Evolutionary conservation across 306 rosid species (phyloP), one percentile per base, ranked within the genome.

Genomic region (Prunus padus): DNA sequence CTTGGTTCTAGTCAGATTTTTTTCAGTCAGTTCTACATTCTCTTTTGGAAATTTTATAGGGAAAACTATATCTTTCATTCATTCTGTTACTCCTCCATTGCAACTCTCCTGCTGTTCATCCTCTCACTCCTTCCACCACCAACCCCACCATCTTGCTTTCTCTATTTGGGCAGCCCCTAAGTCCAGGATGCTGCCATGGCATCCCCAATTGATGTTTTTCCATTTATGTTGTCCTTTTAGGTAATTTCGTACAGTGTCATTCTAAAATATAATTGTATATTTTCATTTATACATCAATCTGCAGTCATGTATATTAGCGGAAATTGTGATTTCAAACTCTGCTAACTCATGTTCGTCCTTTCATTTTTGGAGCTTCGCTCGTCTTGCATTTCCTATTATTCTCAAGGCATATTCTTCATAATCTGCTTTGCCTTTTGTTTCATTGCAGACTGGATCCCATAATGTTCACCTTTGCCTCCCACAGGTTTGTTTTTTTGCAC

Each of bases 401-500:
- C 67, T 65, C 47, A 46, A 33, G 3, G 4, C 26, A 40, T 55
- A 74, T 71, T 64, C 40, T 59, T 63, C 62, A 62, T 75, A 31
- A 74, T 60, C 40, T 78, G 68, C 70, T 79, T 67, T 81, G 68
- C 66, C 71, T 78, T 82, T 69, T 54, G 59, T 72, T 77, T 77
- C 33, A 25, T 76, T 70, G 86, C 93, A 95, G 99, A 83, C 81
- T 44, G 87, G 96, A 70, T 85, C 91, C 77, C 99, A 92, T 67
- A 95, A 95, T 62, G 81, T 79, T 67, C 99, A 95, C 86, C 87
- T 92, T 69, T 95, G 99, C 87, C 82, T 95, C 73, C 97, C 99
- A 59, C 97, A 92, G 97, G 99, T 95, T 82, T 84, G 86, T 79
- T 40, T 71, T n/a, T 23, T 22, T 65, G 30, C 47, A 26, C 72